These are phyloP conservation scores for Capsella bursapastoris DNA, from an alignment of 345 rosid genomes.

Conservation along the genomic window DNA sequence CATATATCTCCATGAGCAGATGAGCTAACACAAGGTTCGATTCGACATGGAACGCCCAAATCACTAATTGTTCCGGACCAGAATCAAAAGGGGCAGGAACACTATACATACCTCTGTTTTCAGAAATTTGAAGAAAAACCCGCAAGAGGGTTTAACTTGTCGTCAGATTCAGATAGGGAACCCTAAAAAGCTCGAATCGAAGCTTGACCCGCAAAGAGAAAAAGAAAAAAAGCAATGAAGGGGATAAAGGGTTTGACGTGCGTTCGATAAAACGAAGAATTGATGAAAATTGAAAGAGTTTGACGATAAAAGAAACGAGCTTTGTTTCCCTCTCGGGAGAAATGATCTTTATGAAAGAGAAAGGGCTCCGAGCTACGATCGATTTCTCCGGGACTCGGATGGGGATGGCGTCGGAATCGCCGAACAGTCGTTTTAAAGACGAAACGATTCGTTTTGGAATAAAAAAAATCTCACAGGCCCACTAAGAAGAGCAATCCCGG, in stretches of 20 bases:
- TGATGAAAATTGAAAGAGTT: constrained; percentile 15
- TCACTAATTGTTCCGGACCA: constrained; percentile 13
- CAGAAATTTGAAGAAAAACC: neutral
- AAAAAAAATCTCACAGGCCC: neutral
- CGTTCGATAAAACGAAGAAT: constrained; percentile 10
- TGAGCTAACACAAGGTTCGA: constrained; percentile 3
- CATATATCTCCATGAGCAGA: neutral
- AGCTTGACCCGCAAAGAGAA: constrained; percentile 29
- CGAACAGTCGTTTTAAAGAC: neutral
- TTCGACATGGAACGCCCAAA: constrained; percentile 14
- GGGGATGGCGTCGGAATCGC: neutral
- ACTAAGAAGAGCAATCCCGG: neutral
- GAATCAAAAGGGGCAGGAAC: neutral
- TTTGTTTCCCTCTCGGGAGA: constrained; percentile 28
- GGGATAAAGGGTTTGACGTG: constrained; percentile 27
- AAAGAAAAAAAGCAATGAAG: constrained; percentile 18
- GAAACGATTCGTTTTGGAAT: neutral
- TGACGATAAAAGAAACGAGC: neutral
- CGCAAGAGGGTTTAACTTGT: neutral
- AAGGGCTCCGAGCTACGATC: constrained; percentile 39
- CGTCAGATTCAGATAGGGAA: constrained; percentile 38
- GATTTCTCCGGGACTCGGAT: constrained; percentile 38
- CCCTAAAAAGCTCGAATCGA: constrained; percentile 40
- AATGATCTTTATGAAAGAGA: constrained; percentile 7
- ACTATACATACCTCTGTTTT: constrained; percentile 28